These are phyloP conservation scores for Fusarium luffae DNA, from an alignment of 2,329 filamentous ascomycete species.

Conservation along the genomic window DNA sequence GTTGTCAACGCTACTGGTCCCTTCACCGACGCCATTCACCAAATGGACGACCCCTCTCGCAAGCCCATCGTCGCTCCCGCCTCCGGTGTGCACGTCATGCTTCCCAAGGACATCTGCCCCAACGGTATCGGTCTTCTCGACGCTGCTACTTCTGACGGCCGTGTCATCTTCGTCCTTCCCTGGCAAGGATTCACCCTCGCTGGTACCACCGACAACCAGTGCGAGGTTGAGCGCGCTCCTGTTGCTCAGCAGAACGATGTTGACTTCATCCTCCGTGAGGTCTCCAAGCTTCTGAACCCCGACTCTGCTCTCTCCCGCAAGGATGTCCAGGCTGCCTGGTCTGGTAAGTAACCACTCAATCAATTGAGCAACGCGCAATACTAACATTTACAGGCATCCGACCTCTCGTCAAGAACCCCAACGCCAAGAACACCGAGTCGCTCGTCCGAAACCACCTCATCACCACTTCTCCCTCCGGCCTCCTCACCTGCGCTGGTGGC, in stretches of 20 bases:
- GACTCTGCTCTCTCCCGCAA: slow-evolving; percentile 79
- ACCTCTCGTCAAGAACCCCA: slow-evolving; percentile 82
- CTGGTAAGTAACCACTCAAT: slow-evolving; percentile 62
- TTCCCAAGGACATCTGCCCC: slow-evolving; percentile 82
- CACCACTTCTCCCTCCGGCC: slow-evolving; percentile 77
- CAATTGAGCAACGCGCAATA: background rate
- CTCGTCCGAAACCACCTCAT: slow-evolving; percentile 86
- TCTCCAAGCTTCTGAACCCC: slow-evolving; percentile 79
- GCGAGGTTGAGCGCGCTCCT: slow-evolving; percentile 74
- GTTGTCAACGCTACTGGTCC: slow-evolving; percentile 87
- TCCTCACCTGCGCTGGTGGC: slow-evolving; percentile 83
- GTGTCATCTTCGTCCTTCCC: slow-evolving; percentile 87
- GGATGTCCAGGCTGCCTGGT: slow-evolving; percentile 85
- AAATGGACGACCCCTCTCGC: slow-evolving; percentile 78
- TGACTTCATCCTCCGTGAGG: slow-evolving; percentile 83
- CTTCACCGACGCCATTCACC: slow-evolving; percentile 82
- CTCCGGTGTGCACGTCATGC: slow-evolving; percentile 84
- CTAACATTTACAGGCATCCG: slow-evolving; percentile 66
- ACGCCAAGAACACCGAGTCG: slow-evolving; percentile 83
- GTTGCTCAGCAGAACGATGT: slow-evolving; percentile 81
- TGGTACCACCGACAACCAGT: slow-evolving; percentile 82
- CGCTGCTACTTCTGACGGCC: slow-evolving; percentile 80
- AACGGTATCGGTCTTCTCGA: slow-evolving; percentile 86
- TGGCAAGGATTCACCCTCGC: slow-evolving; percentile 91
- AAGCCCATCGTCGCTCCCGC: slow-evolving; percentile 82